phyloP scores from a whole-genome alignment of 495 filamentous ascomycete genomes.

The Trichocladium uniseriatum region DNA sequence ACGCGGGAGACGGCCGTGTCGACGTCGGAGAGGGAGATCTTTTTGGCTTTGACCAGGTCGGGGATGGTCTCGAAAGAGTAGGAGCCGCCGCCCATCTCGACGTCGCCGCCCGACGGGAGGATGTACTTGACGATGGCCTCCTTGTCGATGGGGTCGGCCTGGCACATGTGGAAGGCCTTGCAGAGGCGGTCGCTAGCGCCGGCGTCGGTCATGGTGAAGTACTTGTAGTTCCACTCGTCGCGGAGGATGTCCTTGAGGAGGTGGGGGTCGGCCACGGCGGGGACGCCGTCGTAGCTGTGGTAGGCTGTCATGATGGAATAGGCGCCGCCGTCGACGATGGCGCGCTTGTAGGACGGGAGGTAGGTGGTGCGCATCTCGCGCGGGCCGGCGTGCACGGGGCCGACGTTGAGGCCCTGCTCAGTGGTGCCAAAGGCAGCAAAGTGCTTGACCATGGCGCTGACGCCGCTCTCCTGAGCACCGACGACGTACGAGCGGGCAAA shows the following conservation, averaged over 20 bases:
- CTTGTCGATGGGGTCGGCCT: constrained; percentile 47
- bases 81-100: constrained; percentile 68
- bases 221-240: constrained; percentile 61
- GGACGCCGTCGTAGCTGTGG: constrained; percentile 59
- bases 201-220: constrained; percentile 48
- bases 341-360: constrained; percentile 54
- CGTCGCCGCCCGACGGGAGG: constrained; percentile 57
- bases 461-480: constrained; percentile 53
- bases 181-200: constrained; percentile 60
- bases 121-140: constrained; percentile 42
- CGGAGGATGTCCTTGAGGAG: constrained; percentile 57
- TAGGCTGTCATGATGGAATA: constrained; percentile 61
- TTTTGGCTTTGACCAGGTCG: constrained; percentile 49
- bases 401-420: constrained; percentile 61
- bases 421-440: constrained; percentile 55
- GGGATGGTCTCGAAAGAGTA: constrained; percentile 61
- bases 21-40: constrained; percentile 44
- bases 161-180: constrained; percentile 52
- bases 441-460: constrained; percentile 62
- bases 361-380: constrained; percentile 59
- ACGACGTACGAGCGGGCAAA: constrained; percentile 51
- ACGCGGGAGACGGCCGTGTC: constrained; percentile 56
- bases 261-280: constrained; percentile 51
- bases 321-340: constrained; percentile 59
- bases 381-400: constrained; percentile 59